phyloP scores from a whole-genome alignment of 176 grass and related monocot genomes.

The Cenchrus americanus region DNA sequence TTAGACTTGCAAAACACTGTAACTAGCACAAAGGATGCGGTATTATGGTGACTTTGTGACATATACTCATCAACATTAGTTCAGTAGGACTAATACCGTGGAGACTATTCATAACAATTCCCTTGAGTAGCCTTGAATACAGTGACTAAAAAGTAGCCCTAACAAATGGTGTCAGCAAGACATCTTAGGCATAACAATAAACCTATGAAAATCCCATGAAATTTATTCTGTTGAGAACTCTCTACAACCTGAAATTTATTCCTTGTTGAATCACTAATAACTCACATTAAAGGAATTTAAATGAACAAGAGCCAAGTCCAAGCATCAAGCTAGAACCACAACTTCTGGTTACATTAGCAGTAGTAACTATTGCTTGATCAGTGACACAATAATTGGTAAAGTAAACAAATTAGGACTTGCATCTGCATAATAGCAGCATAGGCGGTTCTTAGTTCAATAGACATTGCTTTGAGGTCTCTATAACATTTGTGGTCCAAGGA shows the following conservation, averaged over 20 bases:
- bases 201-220: background rate
- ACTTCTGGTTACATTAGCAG: background rate
- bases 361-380: background rate
- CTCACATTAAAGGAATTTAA: background rate
- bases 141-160: background rate
- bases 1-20: no score
- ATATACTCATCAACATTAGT: background rate
- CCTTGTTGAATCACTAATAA: background rate
- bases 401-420: background rate
- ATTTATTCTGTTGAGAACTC: background rate
- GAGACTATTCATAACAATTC: background rate
- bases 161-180: background rate
- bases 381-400: background rate
- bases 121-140: background rate
- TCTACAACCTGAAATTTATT: background rate
- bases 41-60: background rate
- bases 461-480: background rate
- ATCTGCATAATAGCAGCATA: background rate
- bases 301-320: background rate
- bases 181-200: background rate
- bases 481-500: background rate
- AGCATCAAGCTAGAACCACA: background rate
- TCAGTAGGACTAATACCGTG: background rate
- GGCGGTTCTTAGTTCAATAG: background rate
- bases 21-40: background rate